Evolutionary conservation across 1,139 yeast species (phyloP).

Genomic region (Hemisphaericaspora xylofermentans): DNA sequence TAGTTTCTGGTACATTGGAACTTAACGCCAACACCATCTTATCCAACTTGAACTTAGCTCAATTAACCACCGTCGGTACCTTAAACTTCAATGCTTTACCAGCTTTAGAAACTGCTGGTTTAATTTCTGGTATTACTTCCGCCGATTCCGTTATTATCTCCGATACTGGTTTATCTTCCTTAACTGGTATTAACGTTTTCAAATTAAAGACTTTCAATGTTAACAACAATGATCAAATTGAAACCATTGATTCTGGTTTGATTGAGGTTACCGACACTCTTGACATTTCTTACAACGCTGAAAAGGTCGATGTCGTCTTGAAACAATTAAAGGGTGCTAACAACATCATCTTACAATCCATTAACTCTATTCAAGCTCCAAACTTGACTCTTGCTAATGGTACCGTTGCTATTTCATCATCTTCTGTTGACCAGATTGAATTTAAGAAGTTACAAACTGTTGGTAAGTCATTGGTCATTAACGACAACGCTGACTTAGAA

Average conservation of each 20-base stretch:
- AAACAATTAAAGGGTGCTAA: constrained; percentile 77
- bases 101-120: constrained; percentile 68
- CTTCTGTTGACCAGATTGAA: constrained; percentile 56
- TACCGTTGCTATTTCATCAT: constrained; percentile 74
- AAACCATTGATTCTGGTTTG: constrained; percentile 69
- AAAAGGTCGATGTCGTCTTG: constrained; percentile 64
- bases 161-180: constrained; percentile 79
- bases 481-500: constrained; percentile 70
- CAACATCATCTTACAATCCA: constrained; percentile 79
- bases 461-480: constrained; percentile 81
- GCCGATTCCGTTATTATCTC: constrained; percentile 75
- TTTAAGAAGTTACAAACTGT: constrained; percentile 56
- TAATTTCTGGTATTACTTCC: constrained; percentile 70
- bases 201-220: constrained; percentile 74
- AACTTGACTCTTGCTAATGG: constrained; percentile 72
- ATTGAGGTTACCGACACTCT: constrained; percentile 70
- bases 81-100: constrained; percentile 82
- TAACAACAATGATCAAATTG: constrained; percentile 76
- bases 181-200: constrained; percentile 78
- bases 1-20: constrained; percentile 68
- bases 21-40: constrained; percentile 68
- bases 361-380: constrained; percentile 68
- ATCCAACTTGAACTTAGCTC: constrained; percentile 69
- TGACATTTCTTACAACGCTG: constrained; percentile 83
- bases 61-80: constrained; percentile 76